These are phyloP conservation scores for Alloascoidea hylecoeti DNA, from an alignment of 805 yeast genomes.

Conservation along the genomic window DNA sequence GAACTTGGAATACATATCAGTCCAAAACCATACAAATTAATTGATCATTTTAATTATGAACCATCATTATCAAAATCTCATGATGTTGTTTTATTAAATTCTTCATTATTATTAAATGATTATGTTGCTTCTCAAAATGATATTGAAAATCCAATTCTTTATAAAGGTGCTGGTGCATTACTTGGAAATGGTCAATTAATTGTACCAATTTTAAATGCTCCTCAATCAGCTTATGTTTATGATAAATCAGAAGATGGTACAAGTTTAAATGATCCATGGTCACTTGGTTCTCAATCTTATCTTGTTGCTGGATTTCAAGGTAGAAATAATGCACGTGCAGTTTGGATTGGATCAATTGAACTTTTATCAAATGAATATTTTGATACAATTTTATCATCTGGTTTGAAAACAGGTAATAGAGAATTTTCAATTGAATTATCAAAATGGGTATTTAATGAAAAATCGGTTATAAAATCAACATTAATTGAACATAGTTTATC, in stretches of 20 bases:
- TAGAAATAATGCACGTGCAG: conserved; percentile 58
- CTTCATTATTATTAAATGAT: conserved; percentile 8
- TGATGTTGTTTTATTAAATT: conserved; percentile 13
- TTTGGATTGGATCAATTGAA: conserved; percentile 66
- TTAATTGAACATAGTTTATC: conserved; percentile 39
- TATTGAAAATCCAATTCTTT: conserved; percentile 14
- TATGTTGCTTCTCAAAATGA: conserved; percentile 7
- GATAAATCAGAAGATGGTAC: conserved; percentile 28
- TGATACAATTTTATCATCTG: conserved; percentile 6
- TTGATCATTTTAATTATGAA: conserved; percentile 45
- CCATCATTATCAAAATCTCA: conserved; percentile 8
- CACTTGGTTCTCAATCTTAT: conserved; percentile 67
- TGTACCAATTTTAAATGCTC: conserved; percentile 56
- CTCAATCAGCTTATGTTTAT: conserved; percentile 48
- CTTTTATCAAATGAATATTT: conserved; percentile 29
- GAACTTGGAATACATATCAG: conserved; percentile 79
- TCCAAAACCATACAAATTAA: conserved; percentile 51
- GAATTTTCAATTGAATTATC: conserved; percentile 29
- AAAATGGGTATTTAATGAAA: conserved; percentile 65
- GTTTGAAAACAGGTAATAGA: conserved; percentile 14
- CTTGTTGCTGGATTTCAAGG: conserved; percentile 71
- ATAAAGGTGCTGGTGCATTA: conserved; percentile 51
- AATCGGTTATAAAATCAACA: conserved; percentile 43
- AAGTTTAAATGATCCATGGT: conserved; percentile 36
- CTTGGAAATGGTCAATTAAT: conserved; percentile 55